Conservation (phyloP, 225 moss, liverwort and hornwort species). For the Bryoerythrophyllum caledonicum region DNA sequence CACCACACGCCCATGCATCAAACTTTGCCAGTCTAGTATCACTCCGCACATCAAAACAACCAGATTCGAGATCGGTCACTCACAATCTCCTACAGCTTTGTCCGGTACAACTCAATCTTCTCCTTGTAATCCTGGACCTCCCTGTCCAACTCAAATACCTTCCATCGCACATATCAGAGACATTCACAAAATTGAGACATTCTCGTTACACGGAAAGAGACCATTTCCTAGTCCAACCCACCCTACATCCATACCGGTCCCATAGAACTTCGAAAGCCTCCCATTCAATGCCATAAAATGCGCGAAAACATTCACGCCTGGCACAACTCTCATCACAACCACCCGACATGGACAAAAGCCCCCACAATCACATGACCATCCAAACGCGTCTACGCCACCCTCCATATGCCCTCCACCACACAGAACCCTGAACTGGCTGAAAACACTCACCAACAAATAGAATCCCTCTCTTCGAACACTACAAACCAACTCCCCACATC, state of each 20-base stretch:
- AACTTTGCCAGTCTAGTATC: not conserved
- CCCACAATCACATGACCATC: not conserved
- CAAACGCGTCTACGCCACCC: not conserved
- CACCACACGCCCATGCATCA: not conserved
- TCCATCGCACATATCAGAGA: not conserved
- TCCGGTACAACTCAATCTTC: constrained; percentile 68
- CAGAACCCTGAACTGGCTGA: not conserved
- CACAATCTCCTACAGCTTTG: constrained; percentile 80
- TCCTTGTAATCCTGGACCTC: constrained; percentile 76
- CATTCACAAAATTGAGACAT: no score
- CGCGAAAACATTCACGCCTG: not conserved
- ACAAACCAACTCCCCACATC: not conserved
- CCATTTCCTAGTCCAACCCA: not conserved
- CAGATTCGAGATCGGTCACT: constrained; percentile 19
- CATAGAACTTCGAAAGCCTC: no score
- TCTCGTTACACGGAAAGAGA: no score
- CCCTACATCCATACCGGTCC: not conserved
- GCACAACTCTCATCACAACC: not conserved
- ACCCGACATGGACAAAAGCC: not conserved
- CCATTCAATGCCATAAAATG: not conserved
- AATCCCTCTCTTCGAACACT: not conserved
- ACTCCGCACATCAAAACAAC: not conserved
- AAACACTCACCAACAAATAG: not conserved
- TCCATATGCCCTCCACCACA: not conserved
- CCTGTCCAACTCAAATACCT: constrained; percentile 68